Evolutionary conservation across 23 red algal genomes (phyloP).

Genomic region (Gracilaria vermiculophylla): DNA sequence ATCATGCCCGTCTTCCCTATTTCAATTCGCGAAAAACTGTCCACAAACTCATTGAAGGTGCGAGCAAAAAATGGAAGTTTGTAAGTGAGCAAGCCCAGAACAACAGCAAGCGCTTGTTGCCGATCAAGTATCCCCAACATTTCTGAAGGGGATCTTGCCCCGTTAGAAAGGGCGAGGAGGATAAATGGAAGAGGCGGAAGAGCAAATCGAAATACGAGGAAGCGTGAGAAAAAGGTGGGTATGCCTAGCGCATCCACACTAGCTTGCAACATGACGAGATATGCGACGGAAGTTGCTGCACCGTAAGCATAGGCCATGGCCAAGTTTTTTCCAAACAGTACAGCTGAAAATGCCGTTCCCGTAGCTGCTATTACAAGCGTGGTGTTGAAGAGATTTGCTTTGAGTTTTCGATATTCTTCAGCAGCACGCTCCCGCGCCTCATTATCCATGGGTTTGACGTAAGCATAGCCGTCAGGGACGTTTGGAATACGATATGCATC

Average conservation of each 20-base stretch:
- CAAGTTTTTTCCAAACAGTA: slow-evolving; percentile 18
- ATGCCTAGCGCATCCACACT: slow-evolving; percentile 58
- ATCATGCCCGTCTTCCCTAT: slow-evolving; percentile 65
- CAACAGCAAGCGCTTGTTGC: slow-evolving; percentile 45
- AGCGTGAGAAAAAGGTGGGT: slow-evolving; percentile 11
- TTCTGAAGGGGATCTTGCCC: not conserved
- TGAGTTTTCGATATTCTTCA: slow-evolving; percentile 2
- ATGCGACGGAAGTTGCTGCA: slow-evolving; percentile 49
- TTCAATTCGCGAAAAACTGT: slow-evolving; percentile 40
- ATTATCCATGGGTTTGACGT: slow-evolving; percentile 20
- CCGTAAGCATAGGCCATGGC: slow-evolving; percentile 53
- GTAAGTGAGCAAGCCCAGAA: slow-evolving; percentile 80
- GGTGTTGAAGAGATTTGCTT: slow-evolving; percentile 14
- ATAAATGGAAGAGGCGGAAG: slow-evolving; percentile 66
- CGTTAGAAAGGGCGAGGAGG: slow-evolving; percentile 9
- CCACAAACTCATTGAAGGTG: slow-evolving; percentile 65
- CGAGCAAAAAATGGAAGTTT: slow-evolving; percentile 70
- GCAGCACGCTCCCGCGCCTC: slow-evolving; percentile 23
- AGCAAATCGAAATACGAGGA: slow-evolving; percentile 42
- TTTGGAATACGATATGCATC: slow-evolving; percentile 66
- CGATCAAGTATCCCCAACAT: slow-evolving; percentile 30
- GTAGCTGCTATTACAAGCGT: slow-evolving; percentile 37
- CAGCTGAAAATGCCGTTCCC: slow-evolving; percentile 12
- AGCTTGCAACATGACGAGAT: slow-evolving; percentile 65
- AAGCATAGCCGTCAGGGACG: slow-evolving; percentile 49